Base-by-base conservation (phyloP, 495 filamentous ascomycete genomes). In the Cladorrhinum samala region DNA sequence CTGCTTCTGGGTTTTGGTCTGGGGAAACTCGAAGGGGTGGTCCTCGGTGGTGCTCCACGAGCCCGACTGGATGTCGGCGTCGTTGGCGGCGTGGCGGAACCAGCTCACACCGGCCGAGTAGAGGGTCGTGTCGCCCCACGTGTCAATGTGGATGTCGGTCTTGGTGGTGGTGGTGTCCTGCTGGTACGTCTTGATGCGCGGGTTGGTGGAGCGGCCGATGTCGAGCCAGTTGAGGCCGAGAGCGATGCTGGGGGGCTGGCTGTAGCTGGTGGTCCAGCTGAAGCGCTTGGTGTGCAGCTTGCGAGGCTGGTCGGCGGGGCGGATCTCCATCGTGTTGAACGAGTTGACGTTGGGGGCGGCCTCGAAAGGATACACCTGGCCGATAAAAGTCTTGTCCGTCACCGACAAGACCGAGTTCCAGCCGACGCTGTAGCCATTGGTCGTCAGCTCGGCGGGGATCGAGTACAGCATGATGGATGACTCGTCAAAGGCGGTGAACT, bases 61-160 rank as follows among this genome's bases (percentile, higher is more conserved):
- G 33, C 48, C 48, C 3, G 36, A 14, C 17, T 52, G 49, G 40
- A 52, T 43, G 49, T 25, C 30, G 7, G 38, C 2, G 24, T 44
- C 49, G 39, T 9, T 30, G 13, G n/a, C 49, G 9, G 24, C 24
- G 49, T 23, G 20, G 18, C 36, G 39, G 21, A 52, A 43, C 49
- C 49, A 52, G 18, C 33, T 52, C 23, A 20, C 37, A 6, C 24
- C 49, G 38, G 38, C 49, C 6, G 39, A 42, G 21, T 25, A 24
- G 16, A 52, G 16, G 8, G 36, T 33, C 18, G 49, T 30, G 20
- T 25, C 39, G 11, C 2, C 23, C 3, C 11, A 24, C 3, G 49
- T 43, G 18, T 52, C 7, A 38, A 52, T 52, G 38, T 52, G 37
- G n/a, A 52, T 52, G 49, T 52, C 49, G 20, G 49, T 39, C 49